Evolutionary conservation across 2,329 filamentous ascomycete species (phyloP).

Genomic region (Fusarium foetens): DNA sequence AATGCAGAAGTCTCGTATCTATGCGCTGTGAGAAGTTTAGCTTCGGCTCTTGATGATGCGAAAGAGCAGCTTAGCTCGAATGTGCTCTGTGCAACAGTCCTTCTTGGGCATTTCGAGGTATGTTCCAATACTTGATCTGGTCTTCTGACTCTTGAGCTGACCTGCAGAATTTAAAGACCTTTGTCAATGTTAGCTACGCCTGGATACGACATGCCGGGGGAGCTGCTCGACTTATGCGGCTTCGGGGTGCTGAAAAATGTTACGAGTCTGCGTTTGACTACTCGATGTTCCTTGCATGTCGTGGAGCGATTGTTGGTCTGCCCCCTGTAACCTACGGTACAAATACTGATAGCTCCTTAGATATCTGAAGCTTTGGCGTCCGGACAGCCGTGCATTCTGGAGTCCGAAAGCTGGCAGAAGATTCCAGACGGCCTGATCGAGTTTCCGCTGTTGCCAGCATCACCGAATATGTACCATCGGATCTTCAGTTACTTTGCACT

Average conservation of each 20-base stretch:
- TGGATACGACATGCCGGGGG: background rate
- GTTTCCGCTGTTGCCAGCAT: background rate
- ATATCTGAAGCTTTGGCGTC: background rate
- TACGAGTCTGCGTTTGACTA: background rate
- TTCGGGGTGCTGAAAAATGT: background rate
- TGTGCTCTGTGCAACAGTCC: background rate
- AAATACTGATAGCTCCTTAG: rapidly evolving
- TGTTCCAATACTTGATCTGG: rapidly evolving
- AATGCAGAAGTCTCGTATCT: background rate
- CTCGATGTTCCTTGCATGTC: background rate
- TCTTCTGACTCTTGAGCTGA: background rate
- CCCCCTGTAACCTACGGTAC: rapidly evolving
- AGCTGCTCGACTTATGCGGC: background rate
- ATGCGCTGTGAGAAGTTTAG: background rate
- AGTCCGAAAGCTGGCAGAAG: background rate
- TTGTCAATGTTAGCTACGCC: background rate
- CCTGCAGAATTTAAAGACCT: rapidly evolving
- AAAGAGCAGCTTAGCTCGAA: background rate
- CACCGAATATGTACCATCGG: background rate
- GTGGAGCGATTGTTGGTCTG: background rate
- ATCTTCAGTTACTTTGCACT: background rate
- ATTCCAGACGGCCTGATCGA: background rate
- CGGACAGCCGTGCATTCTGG: rapidly evolving
- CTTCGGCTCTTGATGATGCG: background rate
- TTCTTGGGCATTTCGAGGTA: background rate